Evolutionary conservation across 192 early-diverging fungal genomes (phyloP), one percentile per base, ranked within the genome.

Genomic region (Funneliformis mosseae): DNA sequence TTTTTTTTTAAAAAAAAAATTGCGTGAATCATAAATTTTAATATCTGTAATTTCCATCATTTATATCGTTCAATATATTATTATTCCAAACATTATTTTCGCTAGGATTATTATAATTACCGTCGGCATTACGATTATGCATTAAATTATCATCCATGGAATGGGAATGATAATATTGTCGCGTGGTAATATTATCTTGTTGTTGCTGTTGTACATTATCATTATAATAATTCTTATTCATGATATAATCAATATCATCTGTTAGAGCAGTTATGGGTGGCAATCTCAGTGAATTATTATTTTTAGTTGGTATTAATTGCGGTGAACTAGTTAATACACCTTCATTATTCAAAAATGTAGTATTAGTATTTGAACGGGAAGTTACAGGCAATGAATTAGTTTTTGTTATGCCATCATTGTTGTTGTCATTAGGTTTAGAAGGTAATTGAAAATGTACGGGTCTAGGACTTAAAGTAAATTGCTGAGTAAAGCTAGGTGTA

Each of bases 401-500:
- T 67, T 1, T 67, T 25, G 46, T 14, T 33, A 25, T 45, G 18
- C 23, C 5, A n/a, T 18, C 39, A 76, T 76, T 33, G 21, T 27
- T 21, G 25, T 12, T 12, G 33, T 38, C 9, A 63, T 21, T n/a
- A 39, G 76, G 61, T 21, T 62, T 67, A 55, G 8, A n/a, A n/a
- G 76, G 42, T 46, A 78, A 28, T 45, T 16, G 25, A 38, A 45
- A 8, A 45, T 64, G 42, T 14, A 10, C 21, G 16, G 64, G 9
- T 3, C 76, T 12, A 14, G 76, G 76, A 46, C 62, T 67, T 33
- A 0, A 33, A 38, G 76, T 78, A 43, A 78, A 78, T 48, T 67
- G 39, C 5, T 18, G 14, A 43, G 76, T 67, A 48, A 46, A 78
- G 21, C 63, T 64, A 11, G 76, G 76, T 28, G 28, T 27, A 42